These are phyloP conservation scores for Leptosphaerulina australis DNA, from an alignment of 2,329 filamentous ascomycete genomes.

Conservation along the genomic window DNA sequence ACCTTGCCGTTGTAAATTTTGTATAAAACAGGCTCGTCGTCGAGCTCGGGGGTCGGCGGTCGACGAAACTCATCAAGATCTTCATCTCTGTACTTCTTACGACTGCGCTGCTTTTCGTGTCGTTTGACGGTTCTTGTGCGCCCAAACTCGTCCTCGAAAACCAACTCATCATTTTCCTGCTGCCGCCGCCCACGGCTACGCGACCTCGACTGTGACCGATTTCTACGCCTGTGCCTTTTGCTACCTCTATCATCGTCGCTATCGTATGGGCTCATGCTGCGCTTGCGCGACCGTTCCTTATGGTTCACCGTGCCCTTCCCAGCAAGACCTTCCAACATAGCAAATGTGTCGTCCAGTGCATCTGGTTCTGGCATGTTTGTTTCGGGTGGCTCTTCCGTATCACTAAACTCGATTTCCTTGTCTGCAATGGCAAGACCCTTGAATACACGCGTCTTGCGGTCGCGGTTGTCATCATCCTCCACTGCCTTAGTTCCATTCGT, in stretches of 20 bases:
- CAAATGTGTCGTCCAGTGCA: slow-evolving; percentile 90
- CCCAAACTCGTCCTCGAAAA: slow-evolving; percentile 67
- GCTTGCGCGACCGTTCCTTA: slow-evolving; percentile 60
- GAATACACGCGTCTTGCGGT: slow-evolving; percentile 86
- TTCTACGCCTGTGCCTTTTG: slow-evolving; percentile 52
- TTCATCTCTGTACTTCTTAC: slow-evolving; percentile 44
- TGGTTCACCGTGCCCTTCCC: slow-evolving; percentile 48
- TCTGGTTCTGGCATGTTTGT: slow-evolving; percentile 58
- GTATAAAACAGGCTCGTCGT: slow-evolving; percentile 78
- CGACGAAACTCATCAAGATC: slow-evolving; percentile 67
- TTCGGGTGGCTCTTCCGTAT: slow-evolving; percentile 54
- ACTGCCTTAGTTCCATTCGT: slow-evolving; percentile 44
- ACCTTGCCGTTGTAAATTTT: slow-evolving; percentile 92
- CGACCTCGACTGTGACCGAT: slow-evolving; percentile 62
- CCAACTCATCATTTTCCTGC: slow-evolving; percentile 57
- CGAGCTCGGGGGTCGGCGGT: slow-evolving; percentile 74
- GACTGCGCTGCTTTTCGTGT: slow-evolving; percentile 51
- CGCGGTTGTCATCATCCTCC: slow-evolving; percentile 58
- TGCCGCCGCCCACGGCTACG: slow-evolving; percentile 54
- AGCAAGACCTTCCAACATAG: slow-evolving; percentile 84
- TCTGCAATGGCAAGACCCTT: slow-evolving; percentile 88
- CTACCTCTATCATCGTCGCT: slow-evolving; percentile 50
- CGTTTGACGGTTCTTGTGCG: slow-evolving; percentile 50
- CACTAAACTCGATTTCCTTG: slow-evolving; percentile 62
- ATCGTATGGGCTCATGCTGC: slow-evolving; percentile 63